phyloP scores from a whole-genome alignment of 306 rosid genomes.

The Morella rubra region DNA sequence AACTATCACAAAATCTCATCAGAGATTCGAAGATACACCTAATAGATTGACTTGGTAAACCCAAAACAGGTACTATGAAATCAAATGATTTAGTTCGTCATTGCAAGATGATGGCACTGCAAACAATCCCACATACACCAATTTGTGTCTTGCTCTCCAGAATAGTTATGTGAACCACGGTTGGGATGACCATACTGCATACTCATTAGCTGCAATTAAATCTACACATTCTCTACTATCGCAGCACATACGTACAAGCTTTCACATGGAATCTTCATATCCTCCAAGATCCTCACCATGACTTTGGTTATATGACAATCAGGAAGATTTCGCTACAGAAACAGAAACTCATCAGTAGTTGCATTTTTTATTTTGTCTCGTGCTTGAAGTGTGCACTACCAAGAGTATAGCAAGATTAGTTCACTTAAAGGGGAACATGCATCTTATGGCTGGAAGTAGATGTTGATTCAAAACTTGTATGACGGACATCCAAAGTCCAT shows the following conservation, averaged over 20 bases:
- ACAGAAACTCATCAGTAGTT: conserved; percentile 1
- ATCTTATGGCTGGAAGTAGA: background rate
- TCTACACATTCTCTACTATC: background rate
- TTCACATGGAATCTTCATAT: conserved; percentile 1
- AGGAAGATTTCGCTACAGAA: conserved; percentile 32
- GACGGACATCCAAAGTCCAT: background rate
- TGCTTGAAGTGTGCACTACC: background rate
- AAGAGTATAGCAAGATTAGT: background rate
- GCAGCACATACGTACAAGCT: background rate
- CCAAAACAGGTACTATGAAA: background rate
- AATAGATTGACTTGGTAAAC: background rate
- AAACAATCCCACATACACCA: background rate
- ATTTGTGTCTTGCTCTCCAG: background rate
- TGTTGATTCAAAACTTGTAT: background rate
- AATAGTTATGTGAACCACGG: background rate
- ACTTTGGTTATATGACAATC: conserved; percentile 1
- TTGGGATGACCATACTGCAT: background rate
- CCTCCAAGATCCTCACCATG: background rate
- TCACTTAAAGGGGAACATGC: background rate
- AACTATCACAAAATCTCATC: background rate
- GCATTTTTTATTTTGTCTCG: background rate
- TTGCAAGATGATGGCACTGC: background rate
- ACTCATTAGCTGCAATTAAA: conserved; percentile 5
- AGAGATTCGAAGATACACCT: background rate
- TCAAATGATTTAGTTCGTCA: background rate